These are phyloP conservation scores for Pilaira anomala DNA, from an alignment of 192 early-diverging fungal species.

Conservation along the genomic window DNA sequence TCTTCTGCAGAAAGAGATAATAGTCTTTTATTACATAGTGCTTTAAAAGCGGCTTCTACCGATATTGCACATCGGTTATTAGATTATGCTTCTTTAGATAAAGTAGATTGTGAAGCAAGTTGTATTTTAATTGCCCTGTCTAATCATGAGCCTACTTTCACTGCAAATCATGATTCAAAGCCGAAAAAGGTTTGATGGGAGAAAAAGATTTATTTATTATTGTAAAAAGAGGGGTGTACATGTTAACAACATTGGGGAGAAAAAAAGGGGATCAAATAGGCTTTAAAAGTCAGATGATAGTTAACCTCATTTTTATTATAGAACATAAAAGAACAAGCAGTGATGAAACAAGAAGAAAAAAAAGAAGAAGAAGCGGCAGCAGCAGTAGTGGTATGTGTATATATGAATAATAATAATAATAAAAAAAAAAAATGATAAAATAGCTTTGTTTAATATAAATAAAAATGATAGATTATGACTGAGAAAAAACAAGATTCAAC, in stretches of 20 bases:
- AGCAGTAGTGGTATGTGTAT: no score
- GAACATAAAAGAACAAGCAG: neutral
- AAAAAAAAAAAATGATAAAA: neutral
- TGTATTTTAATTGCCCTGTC: conserved; percentile 34
- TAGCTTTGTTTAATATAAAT: neutral
- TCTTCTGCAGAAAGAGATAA: conserved; percentile 31
- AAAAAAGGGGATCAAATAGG: neutral
- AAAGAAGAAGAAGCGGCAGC: no score
- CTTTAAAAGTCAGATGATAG: conserved; percentile 18
- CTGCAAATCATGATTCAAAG: neutral
- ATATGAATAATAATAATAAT: no score
- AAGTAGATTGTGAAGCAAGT: conserved; percentile 34
- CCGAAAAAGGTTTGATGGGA: conserved; percentile 18
- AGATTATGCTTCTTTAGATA: conserved; percentile 31
- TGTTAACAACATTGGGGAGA: neutral
- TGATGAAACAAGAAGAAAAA: neutral
- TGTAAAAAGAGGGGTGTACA: no score
- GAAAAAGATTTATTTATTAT: neutral
- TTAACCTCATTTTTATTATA: neutral
- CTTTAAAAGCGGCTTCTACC: neutral
- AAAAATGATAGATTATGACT: neutral
- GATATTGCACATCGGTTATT: conserved; percentile 17
- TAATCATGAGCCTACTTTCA: conserved; percentile 17
- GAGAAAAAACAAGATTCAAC: neutral
- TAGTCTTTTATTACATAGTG: conserved; percentile 1